Evolutionary conservation across 2,329 filamentous ascomycete species (phyloP).

Genomic region (Fusarium miscanthi): DNA sequence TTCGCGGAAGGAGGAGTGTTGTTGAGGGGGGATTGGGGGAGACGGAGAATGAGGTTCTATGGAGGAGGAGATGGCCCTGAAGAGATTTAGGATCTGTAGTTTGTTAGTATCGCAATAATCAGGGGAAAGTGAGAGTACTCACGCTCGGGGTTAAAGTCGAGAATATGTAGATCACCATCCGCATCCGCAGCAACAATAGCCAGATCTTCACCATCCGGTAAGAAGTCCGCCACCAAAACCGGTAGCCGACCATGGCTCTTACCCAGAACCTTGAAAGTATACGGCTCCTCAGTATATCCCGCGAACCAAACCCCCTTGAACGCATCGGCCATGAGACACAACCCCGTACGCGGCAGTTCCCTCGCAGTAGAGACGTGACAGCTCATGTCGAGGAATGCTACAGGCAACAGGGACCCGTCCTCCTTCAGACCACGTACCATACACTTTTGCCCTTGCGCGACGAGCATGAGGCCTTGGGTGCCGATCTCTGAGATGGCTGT

Average conservation of each 20-base stretch:
- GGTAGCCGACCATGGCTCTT: slow-evolving; percentile 85
- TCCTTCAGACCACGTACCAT: slow-evolving; percentile 97
- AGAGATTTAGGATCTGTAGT: slow-evolving; percentile 87
- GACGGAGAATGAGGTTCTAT: slow-evolving; percentile 87
- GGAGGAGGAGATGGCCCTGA: slow-evolving; percentile 86
- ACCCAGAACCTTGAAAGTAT: slow-evolving; percentile 92
- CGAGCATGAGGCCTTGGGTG: slow-evolving; percentile 87
- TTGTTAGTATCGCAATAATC: slow-evolving; percentile 37
- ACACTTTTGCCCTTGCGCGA: slow-evolving; percentile 94
- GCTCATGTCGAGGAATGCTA: slow-evolving; percentile 98
- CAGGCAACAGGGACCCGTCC: slow-evolving; percentile 89
- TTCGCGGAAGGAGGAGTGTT: no score
- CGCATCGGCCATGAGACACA: slow-evolving; percentile 89
- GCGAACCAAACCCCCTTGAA: slow-evolving; percentile 97
- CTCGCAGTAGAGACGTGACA: slow-evolving; percentile 90
- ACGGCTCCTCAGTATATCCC: slow-evolving; percentile 96
- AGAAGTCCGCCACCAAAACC: slow-evolving; percentile 83
- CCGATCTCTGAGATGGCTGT: slow-evolving; percentile 87
- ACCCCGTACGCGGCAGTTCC: slow-evolving; percentile 82
- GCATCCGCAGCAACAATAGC: slow-evolving; percentile 86
- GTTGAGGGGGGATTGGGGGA: slow-evolving; percentile 80
- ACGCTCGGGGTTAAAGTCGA: slow-evolving; percentile 97
- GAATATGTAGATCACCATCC: slow-evolving; percentile 85
- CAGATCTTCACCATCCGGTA: slow-evolving; percentile 85
- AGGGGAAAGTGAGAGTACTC: slow-evolving; percentile 52